These are phyloP conservation scores for Trapa bicornis DNA, from an alignment of 345 rosid genomes.

Conservation along the genomic window DNA sequence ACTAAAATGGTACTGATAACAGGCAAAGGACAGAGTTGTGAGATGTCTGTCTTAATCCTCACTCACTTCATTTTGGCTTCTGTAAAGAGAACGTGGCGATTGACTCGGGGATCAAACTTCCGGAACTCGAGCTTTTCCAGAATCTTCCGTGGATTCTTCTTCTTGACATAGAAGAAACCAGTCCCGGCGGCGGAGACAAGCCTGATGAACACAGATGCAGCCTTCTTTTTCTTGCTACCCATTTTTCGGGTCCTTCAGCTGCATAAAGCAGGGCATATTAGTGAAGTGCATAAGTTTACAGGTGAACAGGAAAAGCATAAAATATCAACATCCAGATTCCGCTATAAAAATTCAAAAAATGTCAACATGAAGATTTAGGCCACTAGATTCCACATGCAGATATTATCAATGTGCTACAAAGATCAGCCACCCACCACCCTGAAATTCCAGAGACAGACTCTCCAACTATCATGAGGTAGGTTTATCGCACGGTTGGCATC, in stretches of 20 bases:
- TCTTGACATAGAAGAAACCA: constrained; percentile 92
- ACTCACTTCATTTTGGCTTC: constrained; percentile 87
- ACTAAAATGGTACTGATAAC: not conserved
- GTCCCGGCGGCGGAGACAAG: constrained; percentile 94
- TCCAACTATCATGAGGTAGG: not conserved
- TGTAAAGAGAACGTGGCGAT: constrained; percentile 82
- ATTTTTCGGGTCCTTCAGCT: constrained; percentile 15
- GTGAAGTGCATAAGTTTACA: not conserved
- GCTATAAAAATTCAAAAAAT: not conserved
- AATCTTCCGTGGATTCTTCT: constrained; percentile 68
- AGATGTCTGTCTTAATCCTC: not conserved
- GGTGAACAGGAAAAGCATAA: not conserved
- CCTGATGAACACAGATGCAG: constrained; percentile 68
- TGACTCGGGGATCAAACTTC: constrained; percentile 84
- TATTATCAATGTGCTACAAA: not conserved
- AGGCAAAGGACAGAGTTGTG: not conserved
- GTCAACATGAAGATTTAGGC: not conserved
- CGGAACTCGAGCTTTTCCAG: constrained; percentile 88
- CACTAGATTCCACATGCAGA: not conserved
- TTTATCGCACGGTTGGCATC: not conserved
- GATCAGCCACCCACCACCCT: not conserved
- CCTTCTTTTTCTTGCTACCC: constrained; percentile 91
- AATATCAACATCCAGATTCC: not conserved
- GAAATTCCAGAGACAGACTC: not conserved
- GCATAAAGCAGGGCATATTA: not conserved